These are phyloP conservation scores for Macrolepiota dolichaula DNA, from an alignment of 768 basidiomycete genomes.

Conservation along the genomic window DNA sequence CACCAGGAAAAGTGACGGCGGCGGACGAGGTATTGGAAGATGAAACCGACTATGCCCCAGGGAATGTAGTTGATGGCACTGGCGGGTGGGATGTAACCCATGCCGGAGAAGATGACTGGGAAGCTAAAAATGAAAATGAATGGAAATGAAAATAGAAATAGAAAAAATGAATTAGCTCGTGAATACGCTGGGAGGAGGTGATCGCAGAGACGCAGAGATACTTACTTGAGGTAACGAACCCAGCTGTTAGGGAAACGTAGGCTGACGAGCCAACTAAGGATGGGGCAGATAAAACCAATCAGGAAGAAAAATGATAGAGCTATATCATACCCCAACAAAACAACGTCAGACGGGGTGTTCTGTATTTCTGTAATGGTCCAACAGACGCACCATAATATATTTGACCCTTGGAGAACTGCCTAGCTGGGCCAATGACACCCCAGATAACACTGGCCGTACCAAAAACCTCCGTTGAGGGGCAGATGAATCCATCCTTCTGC, in stretches of 20 bases:
- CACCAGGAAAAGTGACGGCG: constrained; percentile 64
- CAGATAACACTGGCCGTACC: constrained; percentile 78
- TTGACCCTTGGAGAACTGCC: constrained; percentile 66
- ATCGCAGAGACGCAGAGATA: constrained; percentile 8
- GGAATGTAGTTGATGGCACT: constrained; percentile 66
- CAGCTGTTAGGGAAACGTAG: constrained; percentile 61
- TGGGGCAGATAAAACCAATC: constrained; percentile 61
- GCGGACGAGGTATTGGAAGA: constrained; percentile 62
- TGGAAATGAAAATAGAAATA: too few relatives aligned
- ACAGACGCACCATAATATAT: constrained; percentile 50
- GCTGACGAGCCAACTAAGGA: constrained; percentile 49
- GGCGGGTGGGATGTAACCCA: constrained; percentile 62
- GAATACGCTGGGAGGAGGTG: background rate
- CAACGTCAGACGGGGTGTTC: too few relatives aligned
- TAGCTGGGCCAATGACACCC: constrained; percentile 77
- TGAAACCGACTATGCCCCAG: constrained; percentile 62
- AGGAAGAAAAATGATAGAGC: constrained; percentile 77
- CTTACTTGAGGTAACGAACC: constrained; percentile 62
- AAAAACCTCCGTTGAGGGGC: constrained; percentile 69
- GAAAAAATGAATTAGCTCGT: too few relatives aligned
- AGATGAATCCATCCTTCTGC: constrained; percentile 65
- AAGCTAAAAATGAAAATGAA: constrained; percentile 32
- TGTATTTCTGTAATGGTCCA: too few relatives aligned
- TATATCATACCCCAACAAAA: too few relatives aligned
- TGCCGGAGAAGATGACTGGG: constrained; percentile 60